Base-by-base conservation (phyloP, 805 yeast species). In the Candida chilensis region DNA sequence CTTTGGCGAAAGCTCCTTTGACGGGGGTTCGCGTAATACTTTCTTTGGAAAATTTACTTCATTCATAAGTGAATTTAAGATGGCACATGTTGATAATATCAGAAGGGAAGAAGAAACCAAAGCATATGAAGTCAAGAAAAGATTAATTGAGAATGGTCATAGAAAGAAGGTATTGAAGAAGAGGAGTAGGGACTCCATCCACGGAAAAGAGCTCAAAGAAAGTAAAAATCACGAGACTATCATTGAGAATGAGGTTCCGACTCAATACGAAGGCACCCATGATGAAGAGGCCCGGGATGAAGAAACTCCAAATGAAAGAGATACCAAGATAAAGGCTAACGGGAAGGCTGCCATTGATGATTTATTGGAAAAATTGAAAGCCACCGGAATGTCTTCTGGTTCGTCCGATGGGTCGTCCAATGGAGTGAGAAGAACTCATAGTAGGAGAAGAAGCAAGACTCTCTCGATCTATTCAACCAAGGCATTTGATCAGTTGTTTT, bases 1-100 rank as follows among this genome's bases (percentile, higher is more conserved):
- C 42, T 92, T 84, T 48, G 97, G 96, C n/a, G 98, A 92, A 54
- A 94, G 85, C 49, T 55, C 51, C 6, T 41, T 47, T 14, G 96
- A 90, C 50, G 60, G 70, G 22, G 62, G 65, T 39, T 71, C 88
- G 12, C 70, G 79, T 32, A 71, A 73, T 36, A 57, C 76, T 0
- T 90, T 92, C 44, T 85, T 90, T 48, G 66, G 61, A 37, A 84
- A 85, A 50, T 82, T 92, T 54, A 68, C 81, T n/a, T 71, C 74
- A 31, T 92, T 92, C 51, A 71, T 84, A 2, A 60, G 60, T 22
- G 94, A 85, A 44, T 94, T 81, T 56, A 75, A 80, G 48, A 78
- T 71, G 44, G 95, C 90, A 1, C 79, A 79, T 30, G 60, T 66
- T 18, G 95, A 88, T 41, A 92, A 94, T 44, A 48, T 79, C 25